Percentiles rank a stretch among this genome's conserved stretches.
phyloP scores from a whole-genome alignment of 2,329 filamentous ascomycete genomes.

The Metarhizium anisopliae region DNA sequence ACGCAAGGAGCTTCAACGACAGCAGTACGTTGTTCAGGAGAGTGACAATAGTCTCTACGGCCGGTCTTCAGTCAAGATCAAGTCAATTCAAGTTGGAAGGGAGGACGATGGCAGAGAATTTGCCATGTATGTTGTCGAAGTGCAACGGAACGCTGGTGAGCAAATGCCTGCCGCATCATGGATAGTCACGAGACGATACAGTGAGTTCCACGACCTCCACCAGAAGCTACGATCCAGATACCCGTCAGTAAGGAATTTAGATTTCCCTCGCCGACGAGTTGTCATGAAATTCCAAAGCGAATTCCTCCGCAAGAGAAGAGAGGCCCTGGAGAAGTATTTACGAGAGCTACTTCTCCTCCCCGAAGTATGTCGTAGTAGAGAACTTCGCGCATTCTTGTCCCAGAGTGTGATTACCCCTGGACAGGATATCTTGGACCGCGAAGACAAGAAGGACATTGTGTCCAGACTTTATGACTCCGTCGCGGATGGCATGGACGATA shows the following conservation, averaged over 20 bases:
- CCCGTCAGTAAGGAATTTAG: slow-evolving; percentile 76
- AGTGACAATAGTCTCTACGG: slow-evolving; percentile 96
- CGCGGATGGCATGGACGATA: slow-evolving; percentile 95
- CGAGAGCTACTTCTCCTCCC: slow-evolving; percentile 74
- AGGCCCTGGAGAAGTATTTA: slow-evolving; percentile 79
- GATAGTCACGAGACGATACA: slow-evolving; percentile 87
- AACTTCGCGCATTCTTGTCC: slow-evolving; percentile 85
- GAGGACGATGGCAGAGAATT: slow-evolving; percentile 92
- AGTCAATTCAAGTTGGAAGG: slow-evolving; percentile 82
- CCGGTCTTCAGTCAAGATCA: slow-evolving; percentile 80
- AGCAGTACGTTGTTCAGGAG: slow-evolving; percentile 95
- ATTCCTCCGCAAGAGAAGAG: slow-evolving; percentile 80
- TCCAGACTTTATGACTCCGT: slow-evolving; percentile 94
- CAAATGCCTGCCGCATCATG: slow-evolving; percentile 96
- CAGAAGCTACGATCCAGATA: slow-evolving; percentile 80
- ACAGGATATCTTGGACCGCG: slow-evolving; percentile 45
- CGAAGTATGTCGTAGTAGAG: slow-evolving; percentile 87
- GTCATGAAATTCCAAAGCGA: slow-evolving; percentile 96
- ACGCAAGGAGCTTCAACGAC: slow-evolving; percentile 88
- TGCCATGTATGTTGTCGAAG: slow-evolving; percentile 87
- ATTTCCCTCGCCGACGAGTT: slow-evolving; percentile 85
- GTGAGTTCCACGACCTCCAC: slow-evolving; percentile 93
- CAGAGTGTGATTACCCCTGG: slow-evolving; percentile 68
- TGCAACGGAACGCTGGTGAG: slow-evolving; percentile 81
- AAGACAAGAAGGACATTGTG: slow-evolving; percentile 78